Evolutionary conservation across 192 early-diverging fungal genomes (phyloP).

Genomic region (Podila horticola): DNA sequence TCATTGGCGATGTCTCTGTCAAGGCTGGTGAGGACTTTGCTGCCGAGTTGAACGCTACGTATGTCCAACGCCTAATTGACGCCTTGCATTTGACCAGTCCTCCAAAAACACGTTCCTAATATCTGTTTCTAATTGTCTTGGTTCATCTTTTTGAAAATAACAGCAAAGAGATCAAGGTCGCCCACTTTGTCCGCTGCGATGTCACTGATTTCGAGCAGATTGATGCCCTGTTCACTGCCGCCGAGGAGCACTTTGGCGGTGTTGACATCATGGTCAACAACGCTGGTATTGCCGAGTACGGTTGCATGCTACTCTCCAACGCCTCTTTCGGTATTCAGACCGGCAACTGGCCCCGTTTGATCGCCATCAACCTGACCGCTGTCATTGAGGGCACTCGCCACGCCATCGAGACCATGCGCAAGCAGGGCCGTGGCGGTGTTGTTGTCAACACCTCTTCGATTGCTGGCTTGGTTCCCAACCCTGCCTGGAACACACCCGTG

Average conservation of each 20-base stretch:
- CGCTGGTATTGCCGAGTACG: constrained; percentile 60
- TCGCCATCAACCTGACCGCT: constrained; percentile 79
- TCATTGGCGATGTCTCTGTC: constrained; percentile 66
- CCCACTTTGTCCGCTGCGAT: constrained; percentile 61
- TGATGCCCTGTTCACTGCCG: constrained; percentile 41
- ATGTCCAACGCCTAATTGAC: neutral
- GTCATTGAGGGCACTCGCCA: constrained; percentile 79
- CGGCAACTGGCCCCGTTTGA: constrained; percentile 56
- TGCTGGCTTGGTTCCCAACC: constrained; percentile 68
- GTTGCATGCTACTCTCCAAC: too few species aligned
- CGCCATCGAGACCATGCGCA: constrained; percentile 65
- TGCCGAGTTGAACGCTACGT: constrained; percentile 30
- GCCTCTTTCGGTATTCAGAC: too few species aligned
- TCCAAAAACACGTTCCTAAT: neutral
- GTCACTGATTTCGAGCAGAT: constrained; percentile 53
- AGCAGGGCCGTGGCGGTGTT: constrained; percentile 62
- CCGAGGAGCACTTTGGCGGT: constrained; percentile 60
- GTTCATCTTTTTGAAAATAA: neutral
- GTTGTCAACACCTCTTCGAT: constrained; percentile 83
- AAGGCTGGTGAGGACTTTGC: constrained; percentile 37
- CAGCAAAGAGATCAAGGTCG: constrained; percentile 38
- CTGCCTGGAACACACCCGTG: constrained; percentile 60
- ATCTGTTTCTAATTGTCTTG: neutral
- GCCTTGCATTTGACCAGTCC: neutral
- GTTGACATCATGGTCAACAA: constrained; percentile 71